Evolutionary conservation across 108 stramenopile species (phyloP), one percentile per base, ranked within the genome.

Genomic region (Nannochloropsis gaditana): DNA sequence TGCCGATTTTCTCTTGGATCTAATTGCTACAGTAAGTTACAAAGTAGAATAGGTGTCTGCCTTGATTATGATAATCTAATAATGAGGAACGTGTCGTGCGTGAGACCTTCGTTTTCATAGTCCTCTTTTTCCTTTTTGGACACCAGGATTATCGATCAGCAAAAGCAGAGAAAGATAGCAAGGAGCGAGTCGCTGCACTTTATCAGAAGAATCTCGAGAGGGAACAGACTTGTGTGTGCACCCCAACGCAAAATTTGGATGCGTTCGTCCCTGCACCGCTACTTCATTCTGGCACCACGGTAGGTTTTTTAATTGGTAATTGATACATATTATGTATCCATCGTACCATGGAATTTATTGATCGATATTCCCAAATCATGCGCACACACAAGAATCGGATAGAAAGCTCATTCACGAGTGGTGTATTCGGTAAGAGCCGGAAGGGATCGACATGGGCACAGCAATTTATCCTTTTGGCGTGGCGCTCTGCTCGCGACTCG

Each of bases 1-100:
- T 11, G 83, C 83, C 3, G 83, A 84, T 8, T 84, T 84, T 44
- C 31, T 84, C 45, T 41, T 84, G 21, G 45, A 84, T 81, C 31
- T 81, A 11, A 81, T 81, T 41, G 59, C 59, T 73, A 73, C 59
- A n/a, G 59, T 73, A 73, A 6, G 59, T n/a, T 73, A n/a, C 2
- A n/a, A 2, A n/a, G 8, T 73, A 15, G 59, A n/a, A 73, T n/a
- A n/a, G 3, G 59, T 73, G 19, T 4, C 59, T n/a, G 31, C 31
- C 31, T 31, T 31, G 31, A 31, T 1, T 31, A 31, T 31, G 31
- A 31, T 31, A 31, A 31, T 31, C 31, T 31, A 31, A 31, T 31
- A 31, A 31, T 31, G 31, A 31, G 31, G 31, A 31, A 31, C 31
- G 31, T 31, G 31, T 31, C 31, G 31, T 3, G 8, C n/a, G 6